These are phyloP conservation scores for Albifimbria verrucaria DNA, from an alignment of 2,329 filamentous ascomycete species.

Conservation along the genomic window DNA sequence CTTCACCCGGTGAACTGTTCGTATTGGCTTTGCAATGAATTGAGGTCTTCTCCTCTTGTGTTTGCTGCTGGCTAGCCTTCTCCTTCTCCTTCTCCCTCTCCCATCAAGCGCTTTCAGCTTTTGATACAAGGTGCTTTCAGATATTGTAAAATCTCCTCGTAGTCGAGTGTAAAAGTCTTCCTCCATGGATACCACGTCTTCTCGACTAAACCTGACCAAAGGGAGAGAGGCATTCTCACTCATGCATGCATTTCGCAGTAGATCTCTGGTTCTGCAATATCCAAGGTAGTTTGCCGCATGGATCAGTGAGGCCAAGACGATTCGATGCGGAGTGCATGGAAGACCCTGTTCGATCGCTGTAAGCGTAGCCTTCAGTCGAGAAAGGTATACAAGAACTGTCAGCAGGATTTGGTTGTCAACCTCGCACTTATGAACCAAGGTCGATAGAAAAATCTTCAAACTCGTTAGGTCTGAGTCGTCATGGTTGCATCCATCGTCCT, in stretches of 20 bases:
- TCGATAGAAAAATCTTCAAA: background rate
- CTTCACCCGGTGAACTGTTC: background rate
- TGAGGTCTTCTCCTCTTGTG: background rate
- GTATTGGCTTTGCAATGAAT: background rate
- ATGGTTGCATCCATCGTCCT: background rate
- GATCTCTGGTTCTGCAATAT: background rate
- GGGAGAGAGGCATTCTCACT: background rate
- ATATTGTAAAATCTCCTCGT: background rate
- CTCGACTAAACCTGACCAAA: background rate
- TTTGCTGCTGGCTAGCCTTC: background rate
- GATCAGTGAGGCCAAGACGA: background rate
- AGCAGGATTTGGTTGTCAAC: too few species aligned
- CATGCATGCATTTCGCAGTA: background rate
- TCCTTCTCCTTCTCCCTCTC: background rate
- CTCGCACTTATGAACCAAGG: background rate
- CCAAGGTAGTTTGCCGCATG: background rate
- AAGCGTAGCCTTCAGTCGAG: background rate
- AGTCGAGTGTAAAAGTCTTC: background rate
- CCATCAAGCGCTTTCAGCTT: background rate
- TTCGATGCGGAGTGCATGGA: background rate
- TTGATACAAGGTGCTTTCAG: background rate
- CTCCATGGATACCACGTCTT: background rate
- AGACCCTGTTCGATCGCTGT: background rate
- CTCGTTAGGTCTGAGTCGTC: background rate
- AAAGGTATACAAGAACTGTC: background rate